Evolutionary conservation across 768 basidiomycete genomes (phyloP).

Genomic region (Podaxis mareebaensis): DNA sequence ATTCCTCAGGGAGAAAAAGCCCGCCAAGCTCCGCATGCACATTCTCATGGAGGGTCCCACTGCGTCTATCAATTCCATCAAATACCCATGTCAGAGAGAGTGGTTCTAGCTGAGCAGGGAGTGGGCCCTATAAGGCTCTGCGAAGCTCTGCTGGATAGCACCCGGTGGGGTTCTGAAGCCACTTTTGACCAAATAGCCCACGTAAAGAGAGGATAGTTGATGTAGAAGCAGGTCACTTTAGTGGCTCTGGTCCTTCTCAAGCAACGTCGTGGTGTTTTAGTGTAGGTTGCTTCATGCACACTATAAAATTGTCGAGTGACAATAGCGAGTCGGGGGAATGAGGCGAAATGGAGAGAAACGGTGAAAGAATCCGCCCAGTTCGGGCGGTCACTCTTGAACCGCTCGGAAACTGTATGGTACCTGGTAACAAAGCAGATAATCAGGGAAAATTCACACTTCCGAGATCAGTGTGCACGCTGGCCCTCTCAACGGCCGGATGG

Average conservation of each 20-base stretch:
- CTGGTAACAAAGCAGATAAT: conserved; percentile 12
- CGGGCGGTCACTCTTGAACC: background rate
- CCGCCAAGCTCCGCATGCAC: conserved; percentile 7
- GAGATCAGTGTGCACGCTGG: conserved; percentile 12
- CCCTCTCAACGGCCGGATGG: conserved; percentile 12
- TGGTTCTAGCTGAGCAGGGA: conserved; percentile 20
- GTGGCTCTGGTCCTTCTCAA: conserved; percentile 9
- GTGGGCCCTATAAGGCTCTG: conserved; percentile 19
- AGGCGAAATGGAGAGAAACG: background rate
- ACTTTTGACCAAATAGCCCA: conserved; percentile 19
- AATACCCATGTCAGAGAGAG: conserved; percentile 30
- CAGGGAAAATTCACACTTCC: conserved; percentile 9
- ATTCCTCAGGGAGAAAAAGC: conserved; percentile 1
- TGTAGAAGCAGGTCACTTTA: conserved; percentile 21
- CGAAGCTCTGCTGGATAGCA: conserved; percentile 22
- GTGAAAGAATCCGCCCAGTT: background rate
- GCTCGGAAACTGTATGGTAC: conserved; percentile 1
- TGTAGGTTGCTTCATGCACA: background rate
- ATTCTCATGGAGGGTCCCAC: conserved; percentile 17
- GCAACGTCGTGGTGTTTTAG: background rate
- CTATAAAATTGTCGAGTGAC: background rate
- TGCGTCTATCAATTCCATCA: conserved; percentile 23
- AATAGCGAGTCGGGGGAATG: background rate
- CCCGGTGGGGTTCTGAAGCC: conserved; percentile 22
- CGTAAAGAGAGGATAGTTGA: conserved; percentile 10